These are phyloP conservation scores for Ogataea glucozyma DNA, from an alignment of 805 yeast genomes.

Conservation along the genomic window DNA sequence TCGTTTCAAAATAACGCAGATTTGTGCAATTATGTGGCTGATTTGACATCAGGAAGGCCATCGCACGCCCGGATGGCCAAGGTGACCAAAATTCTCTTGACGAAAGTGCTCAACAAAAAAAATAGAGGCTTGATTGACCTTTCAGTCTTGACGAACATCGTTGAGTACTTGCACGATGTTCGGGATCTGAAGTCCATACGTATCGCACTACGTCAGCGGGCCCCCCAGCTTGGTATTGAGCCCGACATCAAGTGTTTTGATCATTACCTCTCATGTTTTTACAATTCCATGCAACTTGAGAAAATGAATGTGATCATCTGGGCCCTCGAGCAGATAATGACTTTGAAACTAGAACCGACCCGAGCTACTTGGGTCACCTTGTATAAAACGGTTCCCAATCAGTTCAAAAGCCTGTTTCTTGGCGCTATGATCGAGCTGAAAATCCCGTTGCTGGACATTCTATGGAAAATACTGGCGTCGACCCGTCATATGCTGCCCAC, in stretches of 20 bases:
- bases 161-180: constrained; percentile 7
- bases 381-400: constrained; percentile 8
- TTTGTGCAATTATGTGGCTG: neutral
- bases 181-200: too few species aligned
- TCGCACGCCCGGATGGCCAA: neutral
- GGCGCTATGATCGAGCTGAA: constrained; percentile 11
- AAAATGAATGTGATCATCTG: neutral
- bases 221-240: constrained; percentile 11
- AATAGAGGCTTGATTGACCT: constrained; percentile 6
- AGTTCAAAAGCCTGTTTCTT: constrained; percentile 1
- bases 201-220: too few species aligned
- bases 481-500: constrained; percentile 3
- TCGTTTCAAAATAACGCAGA: too few species aligned
- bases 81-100: neutral
- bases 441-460: constrained; percentile 10
- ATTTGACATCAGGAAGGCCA: neutral
- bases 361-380: constrained; percentile 17
- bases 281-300: neutral
- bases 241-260: constrained; percentile 16
- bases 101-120: neutral
- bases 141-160: neutral
- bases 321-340: constrained; percentile 10
- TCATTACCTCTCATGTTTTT: constrained; percentile 2
- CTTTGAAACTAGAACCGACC: constrained; percentile 15
- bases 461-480: constrained; percentile 11